These are phyloP conservation scores for Crithidia expoeki DNA, from an alignment of 208 protist genomes.

Conservation along the genomic window DNA sequence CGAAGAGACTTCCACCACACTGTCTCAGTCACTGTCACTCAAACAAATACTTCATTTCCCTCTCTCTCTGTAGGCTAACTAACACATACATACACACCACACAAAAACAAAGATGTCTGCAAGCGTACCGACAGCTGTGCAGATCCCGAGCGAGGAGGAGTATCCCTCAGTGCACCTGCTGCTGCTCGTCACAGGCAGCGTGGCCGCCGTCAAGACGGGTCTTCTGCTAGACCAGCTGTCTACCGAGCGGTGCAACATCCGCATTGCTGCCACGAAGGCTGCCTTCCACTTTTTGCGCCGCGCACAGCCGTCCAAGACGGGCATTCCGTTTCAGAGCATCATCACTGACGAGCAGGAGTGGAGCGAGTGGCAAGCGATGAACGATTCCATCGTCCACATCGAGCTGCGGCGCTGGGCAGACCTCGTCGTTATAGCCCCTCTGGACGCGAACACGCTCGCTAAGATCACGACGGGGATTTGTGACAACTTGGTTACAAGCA, in stretches of 20 bases:
- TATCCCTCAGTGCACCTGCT: constrained; percentile 75
- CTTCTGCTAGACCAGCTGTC: constrained; percentile 80
- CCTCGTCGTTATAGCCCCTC: constrained; percentile 95
- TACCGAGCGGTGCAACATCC: constrained; percentile 68
- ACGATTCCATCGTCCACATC: constrained; percentile 93
- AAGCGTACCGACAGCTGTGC: not conserved
- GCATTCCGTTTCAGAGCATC: constrained; percentile 77
- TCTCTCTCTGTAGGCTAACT: not conserved
- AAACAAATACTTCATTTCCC: no score
- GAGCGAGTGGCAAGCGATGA: constrained; percentile 81
- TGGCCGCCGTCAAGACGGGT: constrained; percentile 88
- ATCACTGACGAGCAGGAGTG: constrained; percentile 88
- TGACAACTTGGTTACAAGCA: constrained; percentile 96
- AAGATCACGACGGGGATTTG: constrained; percentile 94
- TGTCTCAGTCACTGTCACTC: no score
- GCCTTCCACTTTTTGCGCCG: constrained; percentile 83
- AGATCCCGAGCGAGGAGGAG: constrained; percentile 27
- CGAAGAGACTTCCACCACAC: no score
- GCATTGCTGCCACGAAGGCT: constrained; percentile 79
- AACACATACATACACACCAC: not conserved
- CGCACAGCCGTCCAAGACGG: constrained; percentile 58
- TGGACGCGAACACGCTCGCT: constrained; percentile 97
- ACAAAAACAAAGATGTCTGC: constrained; percentile 3
- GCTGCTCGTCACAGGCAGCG: constrained; percentile 86
- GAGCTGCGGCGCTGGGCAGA: constrained; percentile 95